Base-by-base conservation (phyloP, 352 stramenopile genomes). In the Globisporangium nunn region DNA sequence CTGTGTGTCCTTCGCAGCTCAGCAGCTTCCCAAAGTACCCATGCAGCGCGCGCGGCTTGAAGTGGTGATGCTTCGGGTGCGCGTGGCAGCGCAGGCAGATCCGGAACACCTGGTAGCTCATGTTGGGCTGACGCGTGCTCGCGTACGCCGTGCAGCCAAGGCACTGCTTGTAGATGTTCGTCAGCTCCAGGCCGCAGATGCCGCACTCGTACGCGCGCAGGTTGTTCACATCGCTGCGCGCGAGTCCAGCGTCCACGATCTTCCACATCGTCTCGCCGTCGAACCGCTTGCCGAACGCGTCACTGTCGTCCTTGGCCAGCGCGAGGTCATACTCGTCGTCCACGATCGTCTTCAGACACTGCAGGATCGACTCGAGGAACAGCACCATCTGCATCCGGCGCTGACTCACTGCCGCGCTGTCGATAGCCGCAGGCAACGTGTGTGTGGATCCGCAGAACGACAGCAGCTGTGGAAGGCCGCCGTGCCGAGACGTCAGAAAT, bases 131-230 rank as follows among this genome's bases (percentile, higher is more conserved):
- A 46, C 74, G 68, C 23, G 71, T 64, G 37, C 71, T 78, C 31
- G 75, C 70, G 60, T 89, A 88, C 18, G 89, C 69, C 1, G 78
- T 73, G 53, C 84, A 93, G 39, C 84, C 84, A 3, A 93, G 66
- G 35, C 84, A 93, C 59, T 91, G 81, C 65, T 93, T 91, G 70
- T 91, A 91, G 51, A 86, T 71, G 63, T 93, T 93, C 28, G 78
- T 79, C n/a, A 93, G 79, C 62, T 93, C 84, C 1, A 81, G 72
- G 0, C 67, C 65, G 61, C 79, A 91, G 52, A 91, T 79, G 18
- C 74, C 73, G 46, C 81, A 91, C 46, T 59, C 62, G 59, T 88
- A 91, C 44, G 83, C 78, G 7, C 60, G 56, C 49, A 46, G 54
- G 67, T 61, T 61, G 59, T 45, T 75, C 18, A 51, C 44, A 41